Base-by-base conservation (phyloP, 306 rosid species). In the Canavalia ensiformis region DNA sequence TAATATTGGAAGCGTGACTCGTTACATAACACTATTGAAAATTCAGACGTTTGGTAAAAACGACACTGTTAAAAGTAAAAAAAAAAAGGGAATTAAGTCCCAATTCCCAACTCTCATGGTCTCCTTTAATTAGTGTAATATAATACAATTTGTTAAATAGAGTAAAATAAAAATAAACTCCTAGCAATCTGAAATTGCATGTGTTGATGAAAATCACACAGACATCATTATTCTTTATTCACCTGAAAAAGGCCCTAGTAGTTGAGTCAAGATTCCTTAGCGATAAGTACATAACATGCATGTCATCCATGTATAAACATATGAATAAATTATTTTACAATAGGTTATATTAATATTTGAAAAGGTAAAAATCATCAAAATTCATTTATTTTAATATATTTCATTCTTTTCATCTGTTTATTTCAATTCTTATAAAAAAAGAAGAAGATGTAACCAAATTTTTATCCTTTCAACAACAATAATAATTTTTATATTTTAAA, bases 201-300 rank as follows among this genome's bases (percentile, higher is more conserved):
- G 5, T 31, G 25, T 44, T 5, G 59, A 34, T 69, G 51, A 56
- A 58, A 25, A 8, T 70, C 12, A 63, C 37, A 30, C 0, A 30
- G 31, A 54, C 25, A 67, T 4, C 9, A 10, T 74, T 3, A 42
- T 75, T 50, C 11, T 25, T 7, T 50, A 46, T 66, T 66, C 50
- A 6, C 50, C 18, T 25, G 51, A 79, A 56, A 57, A 57, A 57
- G 78, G 13, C 25, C 41, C 73, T n/a, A 45, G n/a, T 6, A 33
- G 37, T 72, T 52, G 25, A 41, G 25, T 37, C 41, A 64, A 68
- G 90, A 85, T 81, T 87, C 83, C 81, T 75, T 72, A 77, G 58
- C 72, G 80, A 63, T 68, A 64, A 66, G 84, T 30, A 55, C 39
- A 45, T 5, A 58, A 10, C 34, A 79, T n/a, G 52, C 68, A 76